phyloP scores from a whole-genome alignment of 75 land plant genomes.

The Azolla pinnata region DNA sequence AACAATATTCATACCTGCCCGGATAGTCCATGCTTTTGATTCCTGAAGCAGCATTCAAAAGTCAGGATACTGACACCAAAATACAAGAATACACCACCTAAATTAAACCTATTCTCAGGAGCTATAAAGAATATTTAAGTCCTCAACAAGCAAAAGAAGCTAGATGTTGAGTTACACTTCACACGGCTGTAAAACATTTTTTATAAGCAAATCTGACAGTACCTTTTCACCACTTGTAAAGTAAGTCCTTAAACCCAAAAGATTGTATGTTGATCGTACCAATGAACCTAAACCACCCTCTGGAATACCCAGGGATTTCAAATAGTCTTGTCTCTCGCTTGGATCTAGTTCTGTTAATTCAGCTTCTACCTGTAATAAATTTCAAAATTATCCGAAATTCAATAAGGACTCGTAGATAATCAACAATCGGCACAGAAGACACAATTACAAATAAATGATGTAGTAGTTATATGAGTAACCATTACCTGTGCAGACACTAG shows the following conservation, averaged over 20 bases:
- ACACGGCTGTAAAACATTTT: too few species aligned
- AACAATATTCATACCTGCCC: conserved; percentile 40
- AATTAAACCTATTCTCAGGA: neutral
- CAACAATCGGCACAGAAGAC: too few species aligned
- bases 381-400: too few species aligned
- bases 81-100: neutral
- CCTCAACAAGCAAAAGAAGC: too few species aligned
- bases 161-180: too few species aligned
- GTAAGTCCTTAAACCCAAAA: conserved; percentile 86
- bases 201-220: too few species aligned
- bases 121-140: too few species aligned
- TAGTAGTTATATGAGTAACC: too few species aligned
- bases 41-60: conserved; percentile 63
- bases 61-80: neutral
- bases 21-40: conserved; percentile 97
- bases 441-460: too few species aligned
- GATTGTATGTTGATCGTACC: conserved; percentile 70
- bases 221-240: conserved; percentile 98
- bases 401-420: neutral
- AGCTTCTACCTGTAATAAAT: conserved; percentile 90
- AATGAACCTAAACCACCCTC: conserved; percentile 95
- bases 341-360: conserved; percentile 84
- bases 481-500: conserved; percentile 88
- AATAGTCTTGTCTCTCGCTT: conserved; percentile 69
- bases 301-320: conserved; percentile 76